Conservation (phyloP, 768 basidiomycete genomes). For the Mycena crocata region DNA sequence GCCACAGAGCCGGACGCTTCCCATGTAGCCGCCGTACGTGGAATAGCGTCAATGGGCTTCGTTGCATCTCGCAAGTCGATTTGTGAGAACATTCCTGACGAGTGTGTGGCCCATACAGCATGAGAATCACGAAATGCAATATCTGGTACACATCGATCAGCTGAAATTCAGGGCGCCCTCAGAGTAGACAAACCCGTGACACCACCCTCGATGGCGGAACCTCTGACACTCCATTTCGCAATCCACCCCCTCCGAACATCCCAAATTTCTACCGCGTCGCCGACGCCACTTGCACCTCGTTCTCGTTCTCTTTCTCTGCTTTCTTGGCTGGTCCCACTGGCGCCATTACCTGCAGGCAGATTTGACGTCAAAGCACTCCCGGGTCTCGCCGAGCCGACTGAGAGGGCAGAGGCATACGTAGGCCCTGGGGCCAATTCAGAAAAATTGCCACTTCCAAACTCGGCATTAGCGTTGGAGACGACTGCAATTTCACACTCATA, state of each 20-base stretch:
- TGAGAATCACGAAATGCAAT: slow-evolving; percentile 77
- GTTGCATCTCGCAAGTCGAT: slow-evolving; percentile 75
- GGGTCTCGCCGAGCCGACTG: slow-evolving; percentile 30
- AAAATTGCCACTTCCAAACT: slow-evolving; percentile 49
- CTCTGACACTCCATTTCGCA: slow-evolving; percentile 83
- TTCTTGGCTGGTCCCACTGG: slow-evolving; percentile 27
- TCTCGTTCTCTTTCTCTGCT: slow-evolving; percentile 31
- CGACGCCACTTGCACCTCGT: slow-evolving; percentile 34
- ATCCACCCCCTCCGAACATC: slow-evolving; percentile 85
- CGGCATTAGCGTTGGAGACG: slow-evolving; percentile 73
- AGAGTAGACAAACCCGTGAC: slow-evolving; percentile 68
- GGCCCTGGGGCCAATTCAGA: slow-evolving; percentile 25
- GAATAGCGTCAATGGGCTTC: slow-evolving; percentile 75
- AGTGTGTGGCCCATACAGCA: slow-evolving; percentile 78
- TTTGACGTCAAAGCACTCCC: slow-evolving; percentile 34
- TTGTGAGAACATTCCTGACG: slow-evolving; percentile 83
- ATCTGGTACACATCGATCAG: slow-evolving; percentile 60
- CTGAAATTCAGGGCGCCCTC: slow-evolving; percentile 1
- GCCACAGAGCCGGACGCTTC: slow-evolving; percentile 71
- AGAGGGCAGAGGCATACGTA: slow-evolving; percentile 26
- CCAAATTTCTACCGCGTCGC: slow-evolving; percentile 86
- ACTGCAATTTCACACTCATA: slow-evolving; percentile 82
- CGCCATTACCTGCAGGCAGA: slow-evolving; percentile 37
- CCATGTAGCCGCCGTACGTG: slow-evolving; percentile 75
- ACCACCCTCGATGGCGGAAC: slow-evolving; percentile 74